A percentile compares a stretch with the other conserved stretches of the same genome.
phyloP scores from a whole-genome alignment of 129 eudicot species.

The Flaveria linearis region DNA sequence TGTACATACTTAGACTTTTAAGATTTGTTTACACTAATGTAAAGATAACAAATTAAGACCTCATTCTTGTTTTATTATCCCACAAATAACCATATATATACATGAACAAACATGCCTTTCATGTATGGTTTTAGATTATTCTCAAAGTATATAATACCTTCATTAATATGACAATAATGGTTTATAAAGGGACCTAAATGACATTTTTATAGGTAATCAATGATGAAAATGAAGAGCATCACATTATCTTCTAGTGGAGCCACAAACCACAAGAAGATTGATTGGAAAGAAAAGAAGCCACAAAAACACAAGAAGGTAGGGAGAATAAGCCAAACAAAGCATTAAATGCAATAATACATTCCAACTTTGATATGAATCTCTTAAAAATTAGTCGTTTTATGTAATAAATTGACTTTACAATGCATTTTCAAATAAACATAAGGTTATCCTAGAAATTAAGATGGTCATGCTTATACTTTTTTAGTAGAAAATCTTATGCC shows the following conservation, averaged over 20 bases:
- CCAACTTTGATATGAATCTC: background rate
- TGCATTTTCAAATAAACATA: background rate
- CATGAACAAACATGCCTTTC: background rate
- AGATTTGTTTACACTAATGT: background rate
- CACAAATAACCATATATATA: background rate
- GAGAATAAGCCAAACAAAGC: slow-evolving; percentile 34
- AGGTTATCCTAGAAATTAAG: background rate
- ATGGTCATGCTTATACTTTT: background rate
- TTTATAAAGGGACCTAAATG: slow-evolving; percentile 23
- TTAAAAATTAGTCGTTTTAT: background rate
- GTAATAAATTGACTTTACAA: background rate
- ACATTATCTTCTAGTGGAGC: slow-evolving; percentile 39
- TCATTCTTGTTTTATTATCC: background rate
- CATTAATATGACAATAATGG: slow-evolving; percentile 11
- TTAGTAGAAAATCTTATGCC: background rate
- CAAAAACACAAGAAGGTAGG: slow-evolving; percentile 27
- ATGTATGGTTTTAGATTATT: background rate
- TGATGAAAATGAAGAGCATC: slow-evolving; percentile 36
- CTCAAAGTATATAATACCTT: slow-evolving; percentile 5
- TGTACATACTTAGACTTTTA: background rate
- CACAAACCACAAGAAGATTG: slow-evolving; percentile 29
- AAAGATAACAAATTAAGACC: background rate
- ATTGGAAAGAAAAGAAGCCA: slow-evolving; percentile 42
- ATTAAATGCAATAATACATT: slow-evolving; percentile 32
- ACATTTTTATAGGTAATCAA: slow-evolving; percentile 9